A percentile compares a stretch with the other conserved stretches of the same genome.
Evolutionary conservation across 1,284 basidiomycete species (phyloP).

Genomic region (Ustanciosporium gigantosporum): DNA sequence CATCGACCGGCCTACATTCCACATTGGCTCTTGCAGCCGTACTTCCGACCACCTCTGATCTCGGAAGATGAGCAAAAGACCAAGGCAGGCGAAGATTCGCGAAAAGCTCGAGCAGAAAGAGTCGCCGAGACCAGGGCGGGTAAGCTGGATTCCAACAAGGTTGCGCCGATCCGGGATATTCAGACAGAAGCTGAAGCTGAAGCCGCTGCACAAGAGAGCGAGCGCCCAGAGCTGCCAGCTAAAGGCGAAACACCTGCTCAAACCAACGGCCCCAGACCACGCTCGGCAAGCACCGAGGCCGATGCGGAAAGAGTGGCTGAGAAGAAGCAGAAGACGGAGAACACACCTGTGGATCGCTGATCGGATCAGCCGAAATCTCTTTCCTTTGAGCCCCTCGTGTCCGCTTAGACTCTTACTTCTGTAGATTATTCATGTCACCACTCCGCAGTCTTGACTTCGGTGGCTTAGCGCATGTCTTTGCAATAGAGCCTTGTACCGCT

Average conservation of each 20-base stretch:
- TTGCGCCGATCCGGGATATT: slow-evolving; percentile 5
- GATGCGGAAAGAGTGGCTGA: not conserved
- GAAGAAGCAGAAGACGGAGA: not conserved
- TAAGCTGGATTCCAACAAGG: not conserved
- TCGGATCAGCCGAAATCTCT: too few species aligned
- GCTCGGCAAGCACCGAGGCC: slow-evolving; percentile 5
- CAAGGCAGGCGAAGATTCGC: slow-evolving; percentile 1
- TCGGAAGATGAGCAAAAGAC: not conserved
- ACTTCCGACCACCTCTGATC: slow-evolving; percentile 68
- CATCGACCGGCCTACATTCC: slow-evolving; percentile 68
- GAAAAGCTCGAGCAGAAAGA: not conserved
- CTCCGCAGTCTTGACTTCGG: too few species aligned
- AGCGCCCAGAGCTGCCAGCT: too few species aligned
- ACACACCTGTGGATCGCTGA: too few species aligned
- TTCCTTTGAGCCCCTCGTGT: too few species aligned
- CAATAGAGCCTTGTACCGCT: too few species aligned
- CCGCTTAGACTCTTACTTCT: too few species aligned
- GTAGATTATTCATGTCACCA: too few species aligned
- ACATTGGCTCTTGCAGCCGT: slow-evolving; percentile 83
- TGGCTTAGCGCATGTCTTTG: too few species aligned
- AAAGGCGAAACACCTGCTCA: not conserved
- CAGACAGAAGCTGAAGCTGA: slow-evolving; percentile 9
- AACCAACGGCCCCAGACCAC: not conserved
- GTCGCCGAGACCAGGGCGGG: slow-evolving; percentile 4
- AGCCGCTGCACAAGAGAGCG: not conserved